phyloP scores from a whole-genome alignment of 1,284 basidiomycete genomes.

The Amylostereum areolatum region DNA sequence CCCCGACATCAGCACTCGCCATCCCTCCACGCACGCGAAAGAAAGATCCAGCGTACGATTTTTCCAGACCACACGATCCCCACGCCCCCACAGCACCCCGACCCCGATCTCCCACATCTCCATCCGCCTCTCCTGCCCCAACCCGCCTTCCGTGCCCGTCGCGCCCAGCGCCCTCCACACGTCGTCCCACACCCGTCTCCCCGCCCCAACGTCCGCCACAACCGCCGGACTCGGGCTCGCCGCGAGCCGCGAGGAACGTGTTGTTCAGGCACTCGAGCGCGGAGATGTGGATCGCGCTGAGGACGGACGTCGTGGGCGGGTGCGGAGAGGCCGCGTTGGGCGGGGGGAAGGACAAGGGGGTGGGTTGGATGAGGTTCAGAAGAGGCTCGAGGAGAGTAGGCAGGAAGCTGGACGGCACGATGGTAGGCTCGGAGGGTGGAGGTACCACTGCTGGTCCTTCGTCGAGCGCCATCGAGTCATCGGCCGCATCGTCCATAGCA shows the following conservation, averaged over 20 bases:
- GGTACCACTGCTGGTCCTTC: conserved; percentile 20
- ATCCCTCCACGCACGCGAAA: not conserved
- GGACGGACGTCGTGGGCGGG: conserved; percentile 79
- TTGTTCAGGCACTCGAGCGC: conserved; percentile 92
- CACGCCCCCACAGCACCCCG: conserved; percentile 76
- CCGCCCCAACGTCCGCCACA: conserved; percentile 40
- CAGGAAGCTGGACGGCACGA: conserved; percentile 29
- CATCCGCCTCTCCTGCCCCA: conserved; percentile 59
- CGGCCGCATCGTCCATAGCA: conserved; percentile 29
- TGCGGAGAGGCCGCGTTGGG: conserved; percentile 61
- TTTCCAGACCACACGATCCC: conserved; percentile 63
- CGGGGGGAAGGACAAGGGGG: conserved; percentile 77
- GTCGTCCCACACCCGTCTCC: conserved; percentile 51
- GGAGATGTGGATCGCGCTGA: conserved; percentile 76
- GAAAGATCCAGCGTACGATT: conserved; percentile 34
- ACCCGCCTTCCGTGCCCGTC: conserved; percentile 51
- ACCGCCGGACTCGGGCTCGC: conserved; percentile 34
- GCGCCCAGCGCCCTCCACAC: conserved; percentile 50
- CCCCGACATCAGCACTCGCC: not conserved
- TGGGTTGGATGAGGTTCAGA: conserved; percentile 63
- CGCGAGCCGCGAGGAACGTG: conserved; percentile 71
- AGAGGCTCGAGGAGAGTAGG: conserved; percentile 56
- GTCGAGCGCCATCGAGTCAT: conserved; percentile 27
- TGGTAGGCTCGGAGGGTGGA: conserved; percentile 13
- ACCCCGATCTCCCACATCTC: conserved; percentile 71